Conservation (phyloP, 2,329 filamentous ascomycete species). For the Phyllosticta capitalensis region DNA sequence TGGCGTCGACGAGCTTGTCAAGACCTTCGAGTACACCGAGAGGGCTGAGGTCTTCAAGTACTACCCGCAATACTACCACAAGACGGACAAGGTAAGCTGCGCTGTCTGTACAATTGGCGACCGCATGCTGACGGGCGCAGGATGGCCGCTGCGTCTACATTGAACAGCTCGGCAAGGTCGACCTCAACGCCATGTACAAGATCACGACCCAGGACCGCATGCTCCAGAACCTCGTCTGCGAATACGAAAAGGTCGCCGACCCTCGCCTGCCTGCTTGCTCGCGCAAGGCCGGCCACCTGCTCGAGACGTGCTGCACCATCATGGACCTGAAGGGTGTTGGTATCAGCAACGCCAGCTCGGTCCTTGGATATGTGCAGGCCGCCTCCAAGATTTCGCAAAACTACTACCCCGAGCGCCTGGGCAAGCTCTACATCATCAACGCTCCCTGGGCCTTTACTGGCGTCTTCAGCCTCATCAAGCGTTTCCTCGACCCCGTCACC, state of each 20-base stretch:
- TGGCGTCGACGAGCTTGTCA: constrained; percentile 67
- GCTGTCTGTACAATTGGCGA: neutral
- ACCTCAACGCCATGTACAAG: constrained; percentile 81
- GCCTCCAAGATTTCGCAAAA: constrained; percentile 90
- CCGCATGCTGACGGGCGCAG: constrained; percentile 35
- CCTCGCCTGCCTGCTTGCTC: constrained; percentile 91
- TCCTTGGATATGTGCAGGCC: constrained; percentile 79
- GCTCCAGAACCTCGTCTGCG: constrained; percentile 89
- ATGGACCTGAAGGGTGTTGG: constrained; percentile 97
- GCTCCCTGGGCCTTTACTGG: constrained; percentile 89
- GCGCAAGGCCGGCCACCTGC: constrained; percentile 76
- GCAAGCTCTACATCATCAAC: constrained; percentile 96
- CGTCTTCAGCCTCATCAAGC: constrained; percentile 80
- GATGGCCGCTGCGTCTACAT: constrained; percentile 97
- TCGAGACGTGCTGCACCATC: constrained; percentile 97
- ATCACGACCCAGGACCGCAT: constrained; percentile 90
- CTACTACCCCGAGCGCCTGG: constrained; percentile 96
- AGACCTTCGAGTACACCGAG: constrained; percentile 78
- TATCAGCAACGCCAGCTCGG: constrained; percentile 67
- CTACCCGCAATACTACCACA: constrained; percentile 99
- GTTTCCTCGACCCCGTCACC: constrained; percentile 93
- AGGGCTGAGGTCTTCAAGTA: constrained; percentile 75
- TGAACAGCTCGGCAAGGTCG: constrained; percentile 88
- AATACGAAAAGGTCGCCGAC: constrained; percentile 95
- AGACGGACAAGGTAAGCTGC: constrained; percentile 62